Evolutionary conservation across 768 basidiomycete species (phyloP).

Genomic region (Russula brevipes): DNA sequence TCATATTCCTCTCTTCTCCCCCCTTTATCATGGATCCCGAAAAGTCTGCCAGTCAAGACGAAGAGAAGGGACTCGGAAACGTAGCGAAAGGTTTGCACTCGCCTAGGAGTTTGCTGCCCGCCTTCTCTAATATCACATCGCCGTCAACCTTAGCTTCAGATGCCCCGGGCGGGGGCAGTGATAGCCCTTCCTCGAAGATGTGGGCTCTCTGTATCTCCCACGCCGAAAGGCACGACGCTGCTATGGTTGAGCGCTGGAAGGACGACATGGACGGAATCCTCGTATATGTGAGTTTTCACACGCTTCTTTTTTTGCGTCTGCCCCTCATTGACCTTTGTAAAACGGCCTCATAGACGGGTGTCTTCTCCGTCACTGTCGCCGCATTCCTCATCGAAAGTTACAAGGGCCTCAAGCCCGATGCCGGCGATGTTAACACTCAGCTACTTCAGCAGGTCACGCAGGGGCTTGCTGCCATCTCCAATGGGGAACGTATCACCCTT

Average conservation of each 20-base stretch:
- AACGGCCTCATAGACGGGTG: constrained; percentile 1
- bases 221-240: constrained; percentile 4
- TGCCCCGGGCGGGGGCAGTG: background rate
- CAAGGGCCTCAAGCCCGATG: constrained; percentile 20
- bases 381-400: constrained; percentile 24
- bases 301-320: background rate
- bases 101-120: too few species aligned
- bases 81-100: too few species aligned
- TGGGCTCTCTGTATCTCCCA: constrained; percentile 16
- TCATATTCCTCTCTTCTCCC: too few species aligned
- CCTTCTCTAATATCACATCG: background rate
- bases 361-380: constrained; percentile 17
- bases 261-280: constrained; percentile 14
- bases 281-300: background rate
- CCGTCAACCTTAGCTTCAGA: background rate
- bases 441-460: constrained; percentile 15
- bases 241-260: constrained; percentile 13
- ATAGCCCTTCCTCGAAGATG: constrained; percentile 18
- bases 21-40: too few species aligned
- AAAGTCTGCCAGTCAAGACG: too few species aligned
- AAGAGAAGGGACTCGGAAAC: too few species aligned
- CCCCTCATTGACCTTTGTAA: background rate
- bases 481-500: background rate
- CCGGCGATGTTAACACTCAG: background rate
- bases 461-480: constrained; percentile 16